phyloP scores from a whole-genome alignment of 345 rosid species.

The Eutrema heterophyllum region DNA sequence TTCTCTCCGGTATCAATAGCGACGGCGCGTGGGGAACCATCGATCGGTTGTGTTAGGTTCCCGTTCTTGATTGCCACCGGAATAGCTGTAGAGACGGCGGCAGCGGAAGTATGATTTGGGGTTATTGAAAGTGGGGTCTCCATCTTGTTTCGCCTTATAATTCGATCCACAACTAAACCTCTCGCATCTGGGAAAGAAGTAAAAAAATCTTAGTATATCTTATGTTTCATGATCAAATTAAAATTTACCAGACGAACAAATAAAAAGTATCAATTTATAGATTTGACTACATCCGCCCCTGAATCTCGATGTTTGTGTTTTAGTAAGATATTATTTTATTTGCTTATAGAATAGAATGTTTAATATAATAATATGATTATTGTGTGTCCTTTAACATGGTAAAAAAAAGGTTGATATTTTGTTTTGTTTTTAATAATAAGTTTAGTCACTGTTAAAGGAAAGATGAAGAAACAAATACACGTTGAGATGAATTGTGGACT shows the following conservation, averaged over 20 bases:
- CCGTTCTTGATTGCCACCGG: conserved; percentile 33
- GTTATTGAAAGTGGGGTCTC: conserved; percentile 27
- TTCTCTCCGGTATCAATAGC: conserved; percentile 25
- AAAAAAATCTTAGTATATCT: background rate
- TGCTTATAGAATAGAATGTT: background rate
- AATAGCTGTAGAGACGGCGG: conserved; percentile 12
- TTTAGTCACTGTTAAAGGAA: background rate
- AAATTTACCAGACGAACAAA: background rate
- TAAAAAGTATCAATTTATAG: background rate
- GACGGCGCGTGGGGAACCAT: conserved; percentile 52
- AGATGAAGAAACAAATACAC: background rate
- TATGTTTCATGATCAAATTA: background rate
- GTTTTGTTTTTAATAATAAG: too few species aligned
- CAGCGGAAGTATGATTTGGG: conserved; percentile 15
- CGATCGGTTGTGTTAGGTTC: conserved; percentile 30
- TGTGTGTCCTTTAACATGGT: background rate
- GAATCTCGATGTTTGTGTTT: background rate
- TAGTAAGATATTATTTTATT: background rate
- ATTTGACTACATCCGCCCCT: background rate
- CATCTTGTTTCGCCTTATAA: conserved; percentile 3
- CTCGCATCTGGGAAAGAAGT: background rate
- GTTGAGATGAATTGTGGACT: conserved; percentile 1
- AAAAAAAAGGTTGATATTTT: background rate
- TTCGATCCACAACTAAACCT: background rate
- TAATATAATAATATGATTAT: background rate